Evolutionary conservation across 768 basidiomycete genomes (phyloP).

Genomic region (Rubroboletus satanas): DNA sequence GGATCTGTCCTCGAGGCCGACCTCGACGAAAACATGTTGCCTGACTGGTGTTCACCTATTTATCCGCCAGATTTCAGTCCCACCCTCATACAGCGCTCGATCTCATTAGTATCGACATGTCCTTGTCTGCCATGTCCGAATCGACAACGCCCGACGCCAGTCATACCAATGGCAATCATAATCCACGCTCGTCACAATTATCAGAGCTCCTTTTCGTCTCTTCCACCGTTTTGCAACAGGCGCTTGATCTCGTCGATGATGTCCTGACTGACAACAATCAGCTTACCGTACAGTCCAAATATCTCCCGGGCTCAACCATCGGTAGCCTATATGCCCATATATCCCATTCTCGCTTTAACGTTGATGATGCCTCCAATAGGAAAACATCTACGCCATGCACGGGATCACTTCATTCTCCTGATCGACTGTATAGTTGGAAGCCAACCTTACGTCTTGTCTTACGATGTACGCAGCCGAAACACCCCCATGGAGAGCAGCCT

Average conservation of each 20-base stretch:
- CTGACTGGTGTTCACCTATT: slow-evolving; percentile 16
- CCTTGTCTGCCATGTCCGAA: slow-evolving; percentile 23
- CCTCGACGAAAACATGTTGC: slow-evolving; percentile 18
- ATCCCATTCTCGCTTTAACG: not conserved
- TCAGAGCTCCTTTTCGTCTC: slow-evolving; percentile 64
- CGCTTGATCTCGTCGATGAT: slow-evolving; percentile 66
- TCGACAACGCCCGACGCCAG: slow-evolving; percentile 9
- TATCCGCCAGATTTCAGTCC: not conserved
- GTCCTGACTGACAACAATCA: slow-evolving; percentile 66
- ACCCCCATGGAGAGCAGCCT: slow-evolving; percentile 80
- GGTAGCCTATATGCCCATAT: slow-evolving; percentile 40
- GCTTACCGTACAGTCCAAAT: slow-evolving; percentile 62
- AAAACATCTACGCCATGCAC: slow-evolving; percentile 82
- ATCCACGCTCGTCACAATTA: slow-evolving; percentile 31
- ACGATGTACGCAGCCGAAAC: slow-evolving; percentile 72
- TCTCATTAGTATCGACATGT: not conserved
- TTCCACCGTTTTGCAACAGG: slow-evolving; percentile 65
- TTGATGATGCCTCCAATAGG: slow-evolving; percentile 40
- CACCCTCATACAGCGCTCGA: not conserved
- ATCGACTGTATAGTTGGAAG: slow-evolving; percentile 48
- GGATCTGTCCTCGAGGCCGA: slow-evolving; percentile 23
- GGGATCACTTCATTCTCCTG: slow-evolving; percentile 76
- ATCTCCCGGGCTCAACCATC: slow-evolving; percentile 84
- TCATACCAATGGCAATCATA: slow-evolving; percentile 6
- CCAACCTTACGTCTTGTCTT: slow-evolving; percentile 56